A percentile compares a stretch with the other conserved stretches of the same genome.
These are phyloP conservation scores for Nosema bombycis DNA, from an alignment of 371 early-diverging fungal species.

Conservation along the genomic window DNA sequence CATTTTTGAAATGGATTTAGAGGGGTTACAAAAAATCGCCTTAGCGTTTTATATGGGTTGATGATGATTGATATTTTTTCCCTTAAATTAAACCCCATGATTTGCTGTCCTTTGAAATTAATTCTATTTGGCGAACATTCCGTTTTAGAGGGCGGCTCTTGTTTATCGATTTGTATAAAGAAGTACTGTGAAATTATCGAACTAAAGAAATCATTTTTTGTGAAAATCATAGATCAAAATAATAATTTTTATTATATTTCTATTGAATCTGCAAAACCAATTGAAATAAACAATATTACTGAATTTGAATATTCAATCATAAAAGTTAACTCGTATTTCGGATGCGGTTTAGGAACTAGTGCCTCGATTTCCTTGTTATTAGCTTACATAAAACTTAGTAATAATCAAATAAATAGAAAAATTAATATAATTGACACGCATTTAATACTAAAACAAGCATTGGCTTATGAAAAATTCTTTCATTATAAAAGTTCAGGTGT, in stretches of 20 bases:
- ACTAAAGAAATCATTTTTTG: neutral
- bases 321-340: conserved; percentile 2
- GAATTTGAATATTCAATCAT: conserved; percentile 12
- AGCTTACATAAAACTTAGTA: conserved; percentile 8
- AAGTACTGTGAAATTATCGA: neutral
- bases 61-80: no score
- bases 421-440: neutral
- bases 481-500: conserved; percentile 50
- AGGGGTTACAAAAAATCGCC: no score
- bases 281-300: neutral
- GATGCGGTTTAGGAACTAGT: conserved; percentile 46
- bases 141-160: conserved; percentile 39
- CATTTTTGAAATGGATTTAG: no score
- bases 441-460: conserved; percentile 1
- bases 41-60: no score
- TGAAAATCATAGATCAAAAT: neutral
- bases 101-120: conserved; percentile 40
- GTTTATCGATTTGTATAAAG: conserved; percentile 37
- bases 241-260: neutral
- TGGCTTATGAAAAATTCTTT: conserved; percentile 34
- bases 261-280: neutral
- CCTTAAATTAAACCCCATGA: no score
- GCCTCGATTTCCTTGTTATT: conserved; percentile 36
- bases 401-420: no score
- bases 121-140: conserved; percentile 52